Percentiles rank a stretch among this genome's conserved stretches.
These are phyloP conservation scores for Heritiera littoralis DNA, from an alignment of 345 rosid species.

Conservation along the genomic window DNA sequence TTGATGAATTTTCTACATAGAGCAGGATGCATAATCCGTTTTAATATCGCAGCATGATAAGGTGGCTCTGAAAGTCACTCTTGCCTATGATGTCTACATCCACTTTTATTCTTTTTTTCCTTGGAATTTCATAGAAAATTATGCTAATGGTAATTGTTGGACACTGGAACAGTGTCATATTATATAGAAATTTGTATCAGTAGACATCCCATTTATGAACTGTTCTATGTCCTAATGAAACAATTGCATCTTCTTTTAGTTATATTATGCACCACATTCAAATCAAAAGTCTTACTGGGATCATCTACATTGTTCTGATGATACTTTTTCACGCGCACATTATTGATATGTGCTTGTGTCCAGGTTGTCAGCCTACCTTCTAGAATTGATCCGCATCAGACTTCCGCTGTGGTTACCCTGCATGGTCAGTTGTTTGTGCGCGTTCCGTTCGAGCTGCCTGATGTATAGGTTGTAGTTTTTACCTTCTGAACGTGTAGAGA, in stretches of 20 bases:
- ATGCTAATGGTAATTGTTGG: background rate
- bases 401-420: slow-evolving; percentile 67
- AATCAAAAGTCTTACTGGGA: background rate
- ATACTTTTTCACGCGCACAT: background rate
- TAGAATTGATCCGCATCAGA: slow-evolving; percentile 61
- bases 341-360: background rate
- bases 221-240: background rate
- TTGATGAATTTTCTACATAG: background rate
- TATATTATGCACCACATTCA: background rate
- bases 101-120: background rate
- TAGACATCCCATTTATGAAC: background rate
- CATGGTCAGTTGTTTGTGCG: slow-evolving; percentile 67
- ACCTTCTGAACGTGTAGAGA: background rate
- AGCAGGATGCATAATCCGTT: background rate
- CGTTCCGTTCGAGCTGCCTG: slow-evolving; percentile 50
- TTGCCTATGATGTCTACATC: background rate
- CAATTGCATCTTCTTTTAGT: background rate
- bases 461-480: slow-evolving; percentile 31
- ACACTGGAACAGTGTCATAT: background rate
- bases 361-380: slow-evolving; percentile 68
- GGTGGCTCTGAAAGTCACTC: background rate
- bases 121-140: background rate
- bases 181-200: too few species aligned
- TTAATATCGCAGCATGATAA: background rate
- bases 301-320: background rate